Base-by-base conservation (phyloP, 2,329 filamentous ascomycete genomes). In the Microdochium bolleyi region DNA sequence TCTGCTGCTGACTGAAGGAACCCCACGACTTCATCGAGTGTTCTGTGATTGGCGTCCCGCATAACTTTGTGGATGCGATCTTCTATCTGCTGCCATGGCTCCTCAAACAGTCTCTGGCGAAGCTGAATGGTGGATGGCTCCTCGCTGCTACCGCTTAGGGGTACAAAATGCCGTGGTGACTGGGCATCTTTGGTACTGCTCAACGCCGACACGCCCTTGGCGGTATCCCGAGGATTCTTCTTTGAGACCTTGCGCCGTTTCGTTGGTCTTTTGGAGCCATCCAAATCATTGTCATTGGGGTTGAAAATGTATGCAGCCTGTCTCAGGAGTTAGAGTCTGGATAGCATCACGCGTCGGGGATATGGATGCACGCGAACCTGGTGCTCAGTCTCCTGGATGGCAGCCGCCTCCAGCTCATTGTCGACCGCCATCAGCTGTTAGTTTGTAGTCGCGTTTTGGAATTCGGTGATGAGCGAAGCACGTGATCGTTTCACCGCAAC, bases 61-160 rank as follows among this genome's bases (percentile, higher is more conserved):
- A 87, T 65, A 21, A 85, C 80, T 11, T 67, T 66, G 79, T 85
- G 77, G 50, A 92, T 85, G 24, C 80, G 78, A 48, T 69, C 65
- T 55, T 89, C 79, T 58, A 89, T 80, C 38, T 74, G 69, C 2
- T 72, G 68, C 89, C 89, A 94, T 50, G 81, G 73, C 51, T 75
- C 68, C 50, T 82, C 70, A 65, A 84, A 92, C 2, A 82, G 71
- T 48, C 74, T 68, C 62, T 83, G 75, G 22, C 89, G 77, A 51
- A 83, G 67, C 8, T 65, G 64, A 22, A 79, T 73, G 52, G 72
- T 75, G 30, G 72, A 71, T 2, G 71, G 59, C 48, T 65, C 69
- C 66, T 87, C 84, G 0, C 67, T 63, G 3, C 80, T 82, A 54
- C 75, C 73, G 8, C 87, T 67, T 19, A 87, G 70, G 8, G 75